phyloP scores from a whole-genome alignment of 1,139 yeast genomes.

The Kurtzmaniella natalensis region DNA sequence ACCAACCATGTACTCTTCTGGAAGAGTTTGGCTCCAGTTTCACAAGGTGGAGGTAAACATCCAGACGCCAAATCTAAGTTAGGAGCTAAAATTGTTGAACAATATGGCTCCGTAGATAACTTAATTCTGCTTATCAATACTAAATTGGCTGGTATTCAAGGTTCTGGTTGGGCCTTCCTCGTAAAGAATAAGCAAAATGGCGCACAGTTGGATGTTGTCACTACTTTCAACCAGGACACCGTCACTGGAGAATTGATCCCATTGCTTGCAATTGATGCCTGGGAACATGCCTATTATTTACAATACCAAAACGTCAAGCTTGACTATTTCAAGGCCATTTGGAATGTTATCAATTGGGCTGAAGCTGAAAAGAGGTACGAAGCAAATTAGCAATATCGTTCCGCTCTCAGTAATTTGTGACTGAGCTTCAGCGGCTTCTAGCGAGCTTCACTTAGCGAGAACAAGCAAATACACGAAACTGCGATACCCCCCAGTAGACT shows the following conservation, averaged over 20 bases:
- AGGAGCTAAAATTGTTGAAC: slow-evolving; percentile 56
- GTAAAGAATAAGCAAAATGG: slow-evolving; percentile 85
- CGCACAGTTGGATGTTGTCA: slow-evolving; percentile 71
- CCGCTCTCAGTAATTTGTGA: too few relatives aligned
- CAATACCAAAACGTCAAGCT: slow-evolving; percentile 94
- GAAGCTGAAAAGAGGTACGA: slow-evolving; percentile 73
- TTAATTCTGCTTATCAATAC: slow-evolving; percentile 66
- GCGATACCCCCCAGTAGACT: too few relatives aligned
- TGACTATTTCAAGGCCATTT: slow-evolving; percentile 92
- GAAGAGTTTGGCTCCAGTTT: slow-evolving; percentile 84
- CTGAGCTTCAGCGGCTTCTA: too few relatives aligned
- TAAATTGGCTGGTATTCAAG: slow-evolving; percentile 89
- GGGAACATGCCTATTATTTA: slow-evolving; percentile 98
- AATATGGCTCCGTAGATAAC: slow-evolving; percentile 77
- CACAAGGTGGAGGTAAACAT: slow-evolving; percentile 81
- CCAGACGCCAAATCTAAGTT: slow-evolving; percentile 58
- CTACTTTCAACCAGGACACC: slow-evolving; percentile 89
- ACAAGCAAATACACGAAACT: too few relatives aligned
- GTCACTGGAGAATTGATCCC: slow-evolving; percentile 73
- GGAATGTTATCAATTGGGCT: slow-evolving; percentile 97
- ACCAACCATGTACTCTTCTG: slow-evolving; percentile 84
- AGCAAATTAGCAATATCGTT: background rate
- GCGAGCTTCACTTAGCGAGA: too few relatives aligned
- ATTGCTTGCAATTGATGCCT: slow-evolving; percentile 90
- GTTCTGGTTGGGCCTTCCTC: slow-evolving; percentile 97